phyloP scores from a whole-genome alignment of 2,329 filamentous ascomycete species.

The Zasmidium citrigriseum region DNA sequence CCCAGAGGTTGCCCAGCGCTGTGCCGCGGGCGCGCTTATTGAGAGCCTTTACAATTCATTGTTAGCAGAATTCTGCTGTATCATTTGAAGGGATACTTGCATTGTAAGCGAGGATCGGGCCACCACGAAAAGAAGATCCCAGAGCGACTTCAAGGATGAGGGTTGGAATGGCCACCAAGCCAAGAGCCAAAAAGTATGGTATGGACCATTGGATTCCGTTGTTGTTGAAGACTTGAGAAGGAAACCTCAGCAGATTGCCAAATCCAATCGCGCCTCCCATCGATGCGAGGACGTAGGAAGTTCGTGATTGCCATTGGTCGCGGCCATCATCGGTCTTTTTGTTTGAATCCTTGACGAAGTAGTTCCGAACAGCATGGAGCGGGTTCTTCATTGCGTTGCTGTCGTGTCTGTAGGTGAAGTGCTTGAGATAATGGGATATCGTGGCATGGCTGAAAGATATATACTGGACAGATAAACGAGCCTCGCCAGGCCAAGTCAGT shows the following conservation, averaged over 20 bases:
- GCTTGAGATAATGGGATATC: too few species aligned
- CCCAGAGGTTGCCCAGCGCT: too few species aligned
- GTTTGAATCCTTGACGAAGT: too few species aligned
- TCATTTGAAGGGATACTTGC: constrained; percentile 54
- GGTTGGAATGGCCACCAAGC: constrained; percentile 58
- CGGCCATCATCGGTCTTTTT: constrained; percentile 42
- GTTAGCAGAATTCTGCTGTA: too few species aligned
- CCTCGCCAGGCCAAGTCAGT: too few species aligned
- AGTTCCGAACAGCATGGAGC: too few species aligned
- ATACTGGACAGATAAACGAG: too few species aligned
- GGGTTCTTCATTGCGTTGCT: too few species aligned
- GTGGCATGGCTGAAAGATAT: too few species aligned
- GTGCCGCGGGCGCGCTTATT: too few species aligned
- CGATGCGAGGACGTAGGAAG: constrained; percentile 58
- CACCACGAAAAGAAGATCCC: constrained; percentile 53
- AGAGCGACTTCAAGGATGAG: constrained; percentile 58
- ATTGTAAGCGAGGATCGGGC: constrained; percentile 34
- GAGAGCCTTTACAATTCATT: too few species aligned
- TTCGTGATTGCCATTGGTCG: constrained; percentile 58
- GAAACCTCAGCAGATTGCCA: constrained; percentile 60
- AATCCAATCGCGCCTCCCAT: constrained; percentile 62
- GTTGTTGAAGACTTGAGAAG: constrained; percentile 62
- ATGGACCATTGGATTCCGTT: constrained; percentile 63
- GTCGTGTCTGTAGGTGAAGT: too few species aligned
- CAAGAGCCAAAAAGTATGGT: constrained; percentile 59